Conservation (phyloP, 495 filamentous ascomycete species). For the Daldinia grandis region DNA sequence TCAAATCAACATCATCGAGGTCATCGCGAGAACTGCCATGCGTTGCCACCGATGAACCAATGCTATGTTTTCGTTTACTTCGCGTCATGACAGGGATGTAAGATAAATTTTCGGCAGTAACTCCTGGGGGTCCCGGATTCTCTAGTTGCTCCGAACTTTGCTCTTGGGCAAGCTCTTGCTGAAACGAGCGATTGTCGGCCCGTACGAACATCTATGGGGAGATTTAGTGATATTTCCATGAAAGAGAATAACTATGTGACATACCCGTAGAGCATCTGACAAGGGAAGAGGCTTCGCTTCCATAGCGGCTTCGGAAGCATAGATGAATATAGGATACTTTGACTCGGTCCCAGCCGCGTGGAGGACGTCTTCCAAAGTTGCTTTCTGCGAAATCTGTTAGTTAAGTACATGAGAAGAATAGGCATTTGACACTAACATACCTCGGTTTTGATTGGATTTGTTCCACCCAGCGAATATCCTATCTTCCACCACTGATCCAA, state of each 20-base stretch:
- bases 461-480: slow-evolving; percentile 39
- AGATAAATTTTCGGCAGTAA: slow-evolving; percentile 32
- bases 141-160: slow-evolving; percentile 20
- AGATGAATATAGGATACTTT: slow-evolving; percentile 52
- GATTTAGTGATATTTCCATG: neutral
- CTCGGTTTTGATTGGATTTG: slow-evolving; percentile 46
- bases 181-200: slow-evolving; percentile 56
- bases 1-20: slow-evolving; percentile 34
- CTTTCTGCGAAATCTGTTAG: slow-evolving; percentile 36
- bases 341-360: slow-evolving; percentile 46
- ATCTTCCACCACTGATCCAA: slow-evolving; percentile 57
- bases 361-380: slow-evolving; percentile 45
- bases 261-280: slow-evolving; percentile 49
- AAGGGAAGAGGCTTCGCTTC: slow-evolving; percentile 45
- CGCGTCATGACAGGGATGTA: neutral
- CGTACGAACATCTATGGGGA: slow-evolving; percentile 49
- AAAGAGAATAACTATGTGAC: slow-evolving; percentile 7
- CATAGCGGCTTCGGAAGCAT: slow-evolving; percentile 54
- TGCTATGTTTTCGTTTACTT: slow-evolving; percentile 36
- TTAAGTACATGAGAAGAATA: slow-evolving; percentile 17
- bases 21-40: slow-evolving; percentile 38
- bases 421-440: slow-evolving; percentile 31
- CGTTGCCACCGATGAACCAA: slow-evolving; percentile 43
- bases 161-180: slow-evolving; percentile 52
- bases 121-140: neutral